A percentile compares a stretch with the other conserved stretches of the same genome.
Evolutionary conservation across 805 yeast species (phyloP).

Genomic region (Lachancea kluyveri): DNA sequence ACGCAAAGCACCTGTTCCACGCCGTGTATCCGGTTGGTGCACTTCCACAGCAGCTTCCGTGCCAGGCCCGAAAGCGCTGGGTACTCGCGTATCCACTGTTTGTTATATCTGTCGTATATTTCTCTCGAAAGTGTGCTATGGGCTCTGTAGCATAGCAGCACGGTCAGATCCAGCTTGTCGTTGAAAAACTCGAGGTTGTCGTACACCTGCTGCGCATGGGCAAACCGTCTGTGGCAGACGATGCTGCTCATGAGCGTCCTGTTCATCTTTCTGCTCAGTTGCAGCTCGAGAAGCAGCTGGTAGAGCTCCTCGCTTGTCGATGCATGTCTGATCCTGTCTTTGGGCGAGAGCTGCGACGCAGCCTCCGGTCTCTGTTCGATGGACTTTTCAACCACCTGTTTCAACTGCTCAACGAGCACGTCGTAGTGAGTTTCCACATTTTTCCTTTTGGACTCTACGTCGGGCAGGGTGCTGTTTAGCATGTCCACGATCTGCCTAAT

Average conservation of each 20-base stretch:
- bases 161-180: conserved; percentile 14
- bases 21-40: conserved; percentile 3
- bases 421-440: conserved; percentile 26
- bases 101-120: conserved; percentile 1
- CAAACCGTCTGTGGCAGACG: conserved; percentile 17
- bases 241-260: conserved; percentile 14
- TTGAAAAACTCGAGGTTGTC: conserved; percentile 16
- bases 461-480: conserved; percentile 25
- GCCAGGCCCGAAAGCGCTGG: conserved; percentile 4
- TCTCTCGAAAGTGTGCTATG: conserved; percentile 5
- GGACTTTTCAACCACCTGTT: conserved; percentile 19
- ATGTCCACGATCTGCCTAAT: conserved; percentile 23
- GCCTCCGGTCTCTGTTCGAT: conserved; percentile 5
- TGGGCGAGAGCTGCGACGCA: neutral
- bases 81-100: conserved; percentile 4
- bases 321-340: conserved; percentile 2
- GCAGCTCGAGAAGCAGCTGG: conserved; percentile 12
- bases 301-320: conserved; percentile 2
- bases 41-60: conserved; percentile 7
- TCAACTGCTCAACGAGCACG: conserved; percentile 21
- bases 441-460: conserved; percentile 15
- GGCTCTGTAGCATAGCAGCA: conserved; percentile 20
- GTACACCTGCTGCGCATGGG: conserved; percentile 15
- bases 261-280: conserved; percentile 14
- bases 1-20: no score